These are phyloP conservation scores for Camelina neglecta DNA, from an alignment of 345 rosid species.

Conservation along the genomic window DNA sequence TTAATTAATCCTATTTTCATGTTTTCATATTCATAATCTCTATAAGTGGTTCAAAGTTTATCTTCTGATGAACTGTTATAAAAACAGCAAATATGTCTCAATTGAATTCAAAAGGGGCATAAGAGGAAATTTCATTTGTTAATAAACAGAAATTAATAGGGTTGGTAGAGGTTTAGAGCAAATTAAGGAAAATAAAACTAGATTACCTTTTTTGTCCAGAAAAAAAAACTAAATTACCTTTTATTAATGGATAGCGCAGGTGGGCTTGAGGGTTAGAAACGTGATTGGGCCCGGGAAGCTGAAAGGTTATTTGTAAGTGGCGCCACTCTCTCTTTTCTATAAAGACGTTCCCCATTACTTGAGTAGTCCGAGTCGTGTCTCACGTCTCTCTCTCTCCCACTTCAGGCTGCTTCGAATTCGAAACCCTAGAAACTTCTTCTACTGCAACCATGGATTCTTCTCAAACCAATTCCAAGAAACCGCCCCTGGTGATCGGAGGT, in stretches of 20 bases:
- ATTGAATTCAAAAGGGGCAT: no score
- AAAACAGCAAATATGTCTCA: not conserved
- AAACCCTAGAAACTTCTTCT: conserved; percentile 8
- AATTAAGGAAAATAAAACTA: no score
- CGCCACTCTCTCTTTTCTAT: conserved; percentile 11
- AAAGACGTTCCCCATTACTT: not conserved
- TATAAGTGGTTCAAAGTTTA: not conserved
- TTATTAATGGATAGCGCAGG: not conserved
- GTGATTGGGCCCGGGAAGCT: conserved; percentile 15
- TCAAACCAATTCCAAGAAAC: not conserved
- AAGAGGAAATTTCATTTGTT: no score
- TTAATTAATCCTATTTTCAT: not conserved
- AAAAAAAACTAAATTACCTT: not conserved
- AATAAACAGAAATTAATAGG: no score
- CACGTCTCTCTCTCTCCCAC: not conserved
- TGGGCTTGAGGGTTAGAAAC: not conserved
- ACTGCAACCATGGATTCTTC: conserved; percentile 29
- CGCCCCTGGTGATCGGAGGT: conserved; percentile 9
- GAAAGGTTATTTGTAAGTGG: conserved; percentile 30
- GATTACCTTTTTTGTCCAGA: no score
- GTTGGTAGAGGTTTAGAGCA: no score
- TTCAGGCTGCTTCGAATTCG: conserved; percentile 18
- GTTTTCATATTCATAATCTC: not conserved
- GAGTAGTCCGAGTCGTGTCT: not conserved
- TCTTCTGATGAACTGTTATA: not conserved